Percentiles rank a stretch among this genome's conserved stretches.
Evolutionary conservation across 2,329 filamentous ascomycete species (phyloP).

Genomic region (Ophiosphaerella herpotricha): DNA sequence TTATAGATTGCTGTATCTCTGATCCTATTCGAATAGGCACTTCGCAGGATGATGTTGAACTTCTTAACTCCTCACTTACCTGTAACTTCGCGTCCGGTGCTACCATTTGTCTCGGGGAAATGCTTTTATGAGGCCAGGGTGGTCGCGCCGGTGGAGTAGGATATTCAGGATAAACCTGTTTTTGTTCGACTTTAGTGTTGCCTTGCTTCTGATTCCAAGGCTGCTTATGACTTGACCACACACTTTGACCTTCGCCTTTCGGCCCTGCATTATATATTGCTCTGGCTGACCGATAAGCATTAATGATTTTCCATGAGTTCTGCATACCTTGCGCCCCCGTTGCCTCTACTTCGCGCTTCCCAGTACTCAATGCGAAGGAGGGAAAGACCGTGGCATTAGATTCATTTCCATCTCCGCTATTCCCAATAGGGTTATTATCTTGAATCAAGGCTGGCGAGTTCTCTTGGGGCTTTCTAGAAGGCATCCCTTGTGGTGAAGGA

Average conservation of each 20-base stretch:
- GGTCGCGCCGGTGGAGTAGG: not conserved
- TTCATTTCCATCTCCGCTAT: not conserved
- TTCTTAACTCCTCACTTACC: conserved; percentile 2
- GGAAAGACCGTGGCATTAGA: conserved; percentile 2
- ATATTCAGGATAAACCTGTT: not conserved
- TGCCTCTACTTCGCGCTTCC: not conserved
- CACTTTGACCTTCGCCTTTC: conserved; percentile 31
- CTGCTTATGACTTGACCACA: conserved; percentile 22
- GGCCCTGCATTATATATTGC: conserved; percentile 29
- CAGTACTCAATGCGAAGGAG: not conserved
- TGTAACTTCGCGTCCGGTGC: not conserved
- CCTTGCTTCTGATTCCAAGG: conserved; percentile 11
- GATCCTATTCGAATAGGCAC: conserved; percentile 11
- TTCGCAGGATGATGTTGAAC: conserved; percentile 14
- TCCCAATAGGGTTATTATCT: not conserved
- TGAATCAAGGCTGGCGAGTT: not conserved
- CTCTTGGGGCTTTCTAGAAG: no score
- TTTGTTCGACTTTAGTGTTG: not conserved
- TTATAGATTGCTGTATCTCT: conserved; percentile 1
- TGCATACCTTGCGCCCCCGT: conserved; percentile 1
- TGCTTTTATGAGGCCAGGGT: not conserved
- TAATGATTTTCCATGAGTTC: not conserved
- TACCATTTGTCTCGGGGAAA: not conserved
- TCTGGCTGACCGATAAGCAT: conserved; percentile 13
- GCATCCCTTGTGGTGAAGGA: no score